Base-by-base conservation (phyloP, 2,329 filamentous ascomycete genomes). In the Fusarium buharicum region DNA sequence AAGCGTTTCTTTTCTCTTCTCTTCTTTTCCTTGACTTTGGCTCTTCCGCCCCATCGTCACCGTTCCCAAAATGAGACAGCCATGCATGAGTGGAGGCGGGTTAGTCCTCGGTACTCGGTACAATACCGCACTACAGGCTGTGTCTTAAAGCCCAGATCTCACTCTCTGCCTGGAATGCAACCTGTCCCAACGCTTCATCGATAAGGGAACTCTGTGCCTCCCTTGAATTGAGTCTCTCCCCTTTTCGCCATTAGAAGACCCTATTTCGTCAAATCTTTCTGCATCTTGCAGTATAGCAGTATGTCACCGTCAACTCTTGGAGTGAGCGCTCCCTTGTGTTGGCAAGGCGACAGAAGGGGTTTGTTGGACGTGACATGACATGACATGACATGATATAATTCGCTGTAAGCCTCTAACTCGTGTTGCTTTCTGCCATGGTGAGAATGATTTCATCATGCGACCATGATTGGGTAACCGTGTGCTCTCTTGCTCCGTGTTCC, bases 121-220 rank as follows among this genome's bases (percentile, higher is more conserved):
- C 41, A 30, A 20, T 57, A 37, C 17, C 39, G 28, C 28, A 12
- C 13, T 4, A 30, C 18, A 33, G 39, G 39, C 46, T 18, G 24
- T 58, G 34, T 49, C 51, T 58, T 16, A 44, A 48, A 57, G 60
- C 44, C 43, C 34, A 61, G 50, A 58, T 55, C 33, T 57, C 28
- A 27, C n/a, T n/a, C n/a, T n/a, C 8, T 30, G 34, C 16, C 41
- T 44, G 46, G 44, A 39, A 45, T 43, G 46, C 11, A 31, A 20
- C 24, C 16, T 27, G 30, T 33, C 40, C 34, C 27, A 44, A 33
- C n/a, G 28, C 18, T 38, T 54, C 37, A 28, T 38, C 31, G 37
- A 20, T 4, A 36, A 52, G 33, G 45, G 39, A 45, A 11, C 27
- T 18, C 18, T 54, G 39, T 11, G 18, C 27, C 31, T 48, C 47